These are phyloP conservation scores for Fraxinus quadrangulata DNA, from an alignment of 257 asterid species.

Conservation along the genomic window DNA sequence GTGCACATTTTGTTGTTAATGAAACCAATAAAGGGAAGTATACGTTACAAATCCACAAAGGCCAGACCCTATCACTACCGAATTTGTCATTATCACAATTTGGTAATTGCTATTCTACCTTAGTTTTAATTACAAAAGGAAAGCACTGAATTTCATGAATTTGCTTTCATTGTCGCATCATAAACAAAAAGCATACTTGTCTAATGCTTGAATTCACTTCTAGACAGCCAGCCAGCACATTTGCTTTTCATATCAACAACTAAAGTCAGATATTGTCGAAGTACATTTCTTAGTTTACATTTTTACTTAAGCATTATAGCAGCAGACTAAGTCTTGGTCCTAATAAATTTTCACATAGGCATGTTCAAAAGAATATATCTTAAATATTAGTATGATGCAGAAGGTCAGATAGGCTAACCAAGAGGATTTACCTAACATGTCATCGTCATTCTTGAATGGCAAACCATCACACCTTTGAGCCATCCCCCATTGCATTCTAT, in stretches of 20 bases:
- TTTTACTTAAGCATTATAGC: not conserved
- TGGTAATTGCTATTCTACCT: not conserved
- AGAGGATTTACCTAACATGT: constrained; percentile 68
- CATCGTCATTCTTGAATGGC: constrained; percentile 74
- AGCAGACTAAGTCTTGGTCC: not conserved
- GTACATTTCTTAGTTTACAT: not conserved
- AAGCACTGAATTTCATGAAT: constrained; percentile 1
- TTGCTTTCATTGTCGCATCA: constrained; percentile 4
- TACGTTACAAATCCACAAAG: not conserved
- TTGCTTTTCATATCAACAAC: constrained; percentile 10
- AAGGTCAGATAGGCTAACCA: constrained; percentile 16
- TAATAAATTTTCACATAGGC: not conserved
- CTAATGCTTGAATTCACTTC: constrained; percentile 13
- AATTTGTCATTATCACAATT: not conserved
- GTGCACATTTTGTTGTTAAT: not conserved
- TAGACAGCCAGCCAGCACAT: not conserved
- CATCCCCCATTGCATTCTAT: constrained; percentile 97
- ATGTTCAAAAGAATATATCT: not conserved
- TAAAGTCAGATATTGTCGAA: constrained; percentile 10
- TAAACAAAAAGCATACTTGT: constrained; percentile 1
- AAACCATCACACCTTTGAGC: constrained; percentile 93
- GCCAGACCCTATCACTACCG: not conserved
- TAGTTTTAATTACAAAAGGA: constrained; percentile 8
- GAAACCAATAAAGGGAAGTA: not conserved
- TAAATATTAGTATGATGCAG: not conserved